phyloP scores from a whole-genome alignment of 768 basidiomycete species.

The Boletus reticuloceps region DNA sequence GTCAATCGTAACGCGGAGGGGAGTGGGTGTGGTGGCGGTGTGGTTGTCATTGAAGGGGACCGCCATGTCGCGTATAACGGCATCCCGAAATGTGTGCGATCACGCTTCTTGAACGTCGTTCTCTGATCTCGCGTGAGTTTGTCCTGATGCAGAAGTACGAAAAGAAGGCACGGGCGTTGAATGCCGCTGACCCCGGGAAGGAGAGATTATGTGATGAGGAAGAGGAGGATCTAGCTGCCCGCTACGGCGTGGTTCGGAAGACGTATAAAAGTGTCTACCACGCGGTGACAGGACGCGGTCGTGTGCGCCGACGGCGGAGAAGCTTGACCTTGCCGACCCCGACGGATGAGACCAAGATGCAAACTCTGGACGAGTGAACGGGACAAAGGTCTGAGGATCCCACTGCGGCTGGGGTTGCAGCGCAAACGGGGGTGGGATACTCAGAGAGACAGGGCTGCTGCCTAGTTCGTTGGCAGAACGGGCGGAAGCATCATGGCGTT shows the following conservation, averaged over 20 bases:
- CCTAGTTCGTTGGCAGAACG: constrained; percentile 15
- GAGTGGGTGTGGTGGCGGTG: neutral
- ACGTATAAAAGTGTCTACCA: constrained; percentile 9
- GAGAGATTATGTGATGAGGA: constrained; percentile 14
- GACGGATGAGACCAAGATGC: constrained; percentile 32
- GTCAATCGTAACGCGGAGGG: constrained; percentile 19
- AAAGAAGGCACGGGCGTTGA: constrained; percentile 13
- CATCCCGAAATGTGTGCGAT: constrained; percentile 15
- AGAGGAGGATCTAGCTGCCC: constrained; percentile 14
- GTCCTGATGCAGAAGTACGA: constrained; percentile 12
- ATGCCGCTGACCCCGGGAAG: constrained; percentile 16
- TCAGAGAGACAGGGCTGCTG: constrained; percentile 9
- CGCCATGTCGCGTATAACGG: constrained; percentile 9
- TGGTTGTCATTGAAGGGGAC: neutral
- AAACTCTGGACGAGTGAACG: constrained; percentile 38
- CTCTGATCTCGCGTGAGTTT: constrained; percentile 19
- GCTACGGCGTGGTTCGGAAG: constrained; percentile 12
- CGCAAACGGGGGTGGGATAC: constrained; percentile 56
- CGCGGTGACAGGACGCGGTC: constrained; percentile 16
- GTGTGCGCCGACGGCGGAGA: constrained; percentile 12
- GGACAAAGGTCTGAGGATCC: constrained; percentile 45
- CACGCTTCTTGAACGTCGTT: constrained; percentile 15
- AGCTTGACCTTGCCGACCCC: constrained; percentile 26
- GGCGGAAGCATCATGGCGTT: constrained; percentile 19
- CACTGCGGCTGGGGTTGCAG: constrained; percentile 68